phyloP scores from a whole-genome alignment of 371 early-diverging fungal species.

The Mucor velutinosus region DNA sequence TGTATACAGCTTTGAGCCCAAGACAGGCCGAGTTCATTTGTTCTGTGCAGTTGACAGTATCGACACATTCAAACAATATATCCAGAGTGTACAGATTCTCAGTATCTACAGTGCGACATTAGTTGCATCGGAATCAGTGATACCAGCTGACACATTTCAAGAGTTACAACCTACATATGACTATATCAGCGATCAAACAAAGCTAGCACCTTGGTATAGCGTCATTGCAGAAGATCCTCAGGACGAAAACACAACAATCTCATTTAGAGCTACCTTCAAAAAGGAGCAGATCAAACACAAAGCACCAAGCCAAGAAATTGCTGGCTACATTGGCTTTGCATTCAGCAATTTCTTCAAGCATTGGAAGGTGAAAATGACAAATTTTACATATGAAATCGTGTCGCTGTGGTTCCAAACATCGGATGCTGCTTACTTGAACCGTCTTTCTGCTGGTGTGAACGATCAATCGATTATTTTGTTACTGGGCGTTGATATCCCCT shows the following conservation, averaged over 20 bases:
- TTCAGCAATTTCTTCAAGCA: slow-evolving; percentile 25
- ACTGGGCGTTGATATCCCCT: slow-evolving; percentile 32
- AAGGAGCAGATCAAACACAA: slow-evolving; percentile 34
- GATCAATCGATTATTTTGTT: slow-evolving; percentile 12
- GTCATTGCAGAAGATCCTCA: slow-evolving; percentile 3
- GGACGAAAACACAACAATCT: background rate
- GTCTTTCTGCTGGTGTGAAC: background rate
- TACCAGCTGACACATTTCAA: slow-evolving; percentile 20
- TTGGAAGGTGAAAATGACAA: slow-evolving; percentile 45
- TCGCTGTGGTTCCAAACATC: slow-evolving; percentile 25
- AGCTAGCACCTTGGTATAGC: slow-evolving; percentile 18
- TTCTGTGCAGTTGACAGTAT: slow-evolving; percentile 7
- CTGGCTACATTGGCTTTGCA: slow-evolving; percentile 36
- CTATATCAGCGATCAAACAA: slow-evolving; percentile 23
- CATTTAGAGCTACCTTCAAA: slow-evolving; percentile 45
- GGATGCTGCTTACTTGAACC: background rate
- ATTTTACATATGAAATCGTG: slow-evolving; percentile 35
- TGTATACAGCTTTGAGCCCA: slow-evolving; percentile 13
- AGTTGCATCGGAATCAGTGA: slow-evolving; percentile 22
- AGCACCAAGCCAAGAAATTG: slow-evolving; percentile 28
- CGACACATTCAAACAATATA: background rate
- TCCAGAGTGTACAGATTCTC: slow-evolving; percentile 13
- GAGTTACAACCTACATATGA: slow-evolving; percentile 24
- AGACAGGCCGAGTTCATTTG: slow-evolving; percentile 36
- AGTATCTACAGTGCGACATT: slow-evolving; percentile 31